Conservation (phyloP, 2,329 filamentous ascomycete species). For the Penicillium freii region DNA sequence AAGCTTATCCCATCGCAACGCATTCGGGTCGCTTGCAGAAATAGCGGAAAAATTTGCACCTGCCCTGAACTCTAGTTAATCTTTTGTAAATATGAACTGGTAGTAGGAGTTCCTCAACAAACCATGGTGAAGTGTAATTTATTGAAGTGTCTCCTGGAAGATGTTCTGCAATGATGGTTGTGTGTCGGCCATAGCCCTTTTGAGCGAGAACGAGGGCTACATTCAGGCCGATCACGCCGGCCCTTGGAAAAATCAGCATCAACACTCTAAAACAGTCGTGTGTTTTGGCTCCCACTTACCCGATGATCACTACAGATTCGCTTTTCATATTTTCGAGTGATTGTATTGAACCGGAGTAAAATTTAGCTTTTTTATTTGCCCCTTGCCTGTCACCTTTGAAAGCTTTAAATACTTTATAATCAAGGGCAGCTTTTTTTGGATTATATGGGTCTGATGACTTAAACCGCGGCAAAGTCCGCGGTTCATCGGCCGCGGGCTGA, state of each 20-base stretch:
- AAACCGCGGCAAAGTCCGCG: constrained; percentile 5
- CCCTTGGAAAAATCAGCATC: neutral
- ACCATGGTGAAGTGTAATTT: constrained; percentile 46
- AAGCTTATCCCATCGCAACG: constrained; percentile 43
- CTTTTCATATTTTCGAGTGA: neutral
- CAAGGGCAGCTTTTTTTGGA: neutral
- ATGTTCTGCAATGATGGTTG: constrained; percentile 43
- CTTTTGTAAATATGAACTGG: neutral
- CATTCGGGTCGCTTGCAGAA: constrained; percentile 44
- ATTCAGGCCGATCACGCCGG: constrained; percentile 4
- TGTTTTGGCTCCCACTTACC: neutral
- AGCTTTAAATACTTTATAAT: neutral
- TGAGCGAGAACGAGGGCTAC: constrained; percentile 5
- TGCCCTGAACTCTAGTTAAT: constrained; percentile 29
- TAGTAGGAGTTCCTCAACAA: neutral
- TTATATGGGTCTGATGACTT: neutral
- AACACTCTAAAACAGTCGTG: neutral
- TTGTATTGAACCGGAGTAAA: neutral
- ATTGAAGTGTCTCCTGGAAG: constrained; percentile 42
- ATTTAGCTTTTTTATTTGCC: neutral
- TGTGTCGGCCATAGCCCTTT: neutral
- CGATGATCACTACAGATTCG: constrained; percentile 3
- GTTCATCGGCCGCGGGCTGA: neutral
- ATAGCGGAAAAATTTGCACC: constrained; percentile 49
- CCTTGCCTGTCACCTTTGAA: neutral